Conservation (phyloP, 371 early-diverging fungal genomes). For the Apophysomyces sp. region DNA sequence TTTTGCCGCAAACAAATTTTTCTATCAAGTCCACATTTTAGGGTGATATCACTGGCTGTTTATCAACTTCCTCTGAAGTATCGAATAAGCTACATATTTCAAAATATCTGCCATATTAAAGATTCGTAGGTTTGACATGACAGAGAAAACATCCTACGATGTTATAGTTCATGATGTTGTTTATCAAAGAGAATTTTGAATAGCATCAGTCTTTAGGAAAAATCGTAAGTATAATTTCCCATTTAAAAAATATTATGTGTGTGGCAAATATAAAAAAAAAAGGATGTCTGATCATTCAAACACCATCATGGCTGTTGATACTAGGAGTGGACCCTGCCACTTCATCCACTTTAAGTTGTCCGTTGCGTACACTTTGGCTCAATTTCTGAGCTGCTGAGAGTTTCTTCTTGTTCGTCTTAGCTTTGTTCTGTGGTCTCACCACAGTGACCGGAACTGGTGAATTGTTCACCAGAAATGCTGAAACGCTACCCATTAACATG, state of each 20-base stretch:
- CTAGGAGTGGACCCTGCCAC: slow-evolving; percentile 21
- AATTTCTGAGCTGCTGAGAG: slow-evolving; percentile 45
- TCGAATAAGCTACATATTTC: no score
- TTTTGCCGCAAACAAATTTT: not conserved
- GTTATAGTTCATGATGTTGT: no score
- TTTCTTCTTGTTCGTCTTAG: slow-evolving; percentile 37
- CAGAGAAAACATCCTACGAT: no score
- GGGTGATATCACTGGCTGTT: no score
- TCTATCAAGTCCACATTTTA: no score
- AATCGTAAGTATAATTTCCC: not conserved
- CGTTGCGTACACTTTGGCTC: slow-evolving; percentile 44
- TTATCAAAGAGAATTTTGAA: no score
- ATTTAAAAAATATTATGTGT: not conserved
- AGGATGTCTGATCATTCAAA: slow-evolving; percentile 3
- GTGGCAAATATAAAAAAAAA: not conserved
- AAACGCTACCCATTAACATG: slow-evolving; percentile 58
- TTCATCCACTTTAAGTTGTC: slow-evolving; percentile 48
- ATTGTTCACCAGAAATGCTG: slow-evolving; percentile 59
- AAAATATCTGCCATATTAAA: no score
- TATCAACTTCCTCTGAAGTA: no score
- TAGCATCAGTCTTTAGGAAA: no score
- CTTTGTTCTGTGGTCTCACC: slow-evolving; percentile 54
- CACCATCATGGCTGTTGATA: slow-evolving; percentile 31
- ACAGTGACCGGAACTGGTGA: slow-evolving; percentile 62
- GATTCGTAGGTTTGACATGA: no score